Evolutionary conservation across 164 flowering plant genomes (phyloP).

Genomic region (Amborella trichopoda): DNA sequence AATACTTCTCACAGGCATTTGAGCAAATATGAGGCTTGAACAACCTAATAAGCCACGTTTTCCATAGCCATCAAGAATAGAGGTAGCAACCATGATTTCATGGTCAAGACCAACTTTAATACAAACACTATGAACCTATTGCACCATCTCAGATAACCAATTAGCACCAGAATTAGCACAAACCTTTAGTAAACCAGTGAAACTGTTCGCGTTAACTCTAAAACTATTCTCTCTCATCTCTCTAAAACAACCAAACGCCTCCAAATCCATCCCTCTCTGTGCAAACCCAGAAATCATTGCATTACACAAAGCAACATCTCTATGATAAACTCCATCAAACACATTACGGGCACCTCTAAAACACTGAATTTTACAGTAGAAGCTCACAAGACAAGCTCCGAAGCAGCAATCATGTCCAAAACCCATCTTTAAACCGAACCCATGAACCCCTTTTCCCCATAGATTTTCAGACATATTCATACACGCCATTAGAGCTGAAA

Average conservation of each 20-base stretch:
- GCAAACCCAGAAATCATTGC: constrained; percentile 26
- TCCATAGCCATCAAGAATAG: constrained; percentile 31
- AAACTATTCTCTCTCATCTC: constrained; percentile 9
- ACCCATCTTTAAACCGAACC: constrained; percentile 9
- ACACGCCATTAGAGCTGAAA: constrained; percentile 37
- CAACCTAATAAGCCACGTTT: too few relatives aligned
- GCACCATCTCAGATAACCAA: too few relatives aligned
- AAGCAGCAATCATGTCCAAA: constrained; percentile 13
- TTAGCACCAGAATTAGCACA: constrained; percentile 18
- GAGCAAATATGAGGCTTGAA: constrained; percentile 42
- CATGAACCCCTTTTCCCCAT: constrained; percentile 17
- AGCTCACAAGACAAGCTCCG: constrained; percentile 24
- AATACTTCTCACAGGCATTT: constrained; percentile 34
- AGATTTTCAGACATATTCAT: constrained; percentile 12
- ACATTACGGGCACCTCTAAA: constrained; percentile 15
- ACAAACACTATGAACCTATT: too few relatives aligned
- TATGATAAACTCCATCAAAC: constrained; percentile 14
- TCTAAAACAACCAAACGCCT: constrained; percentile 19
- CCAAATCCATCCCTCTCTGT: constrained; percentile 20
- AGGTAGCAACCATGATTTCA: constrained; percentile 21
- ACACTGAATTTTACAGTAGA: constrained; percentile 17
- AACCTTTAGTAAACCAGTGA: constrained; percentile 24
- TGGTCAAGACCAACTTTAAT: constrained; percentile 17
- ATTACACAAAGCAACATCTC: constrained; percentile 43
- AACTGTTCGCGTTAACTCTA: constrained; percentile 20